Percentiles rank a stretch among this genome's conserved stretches.
phyloP scores from a whole-genome alignment of 805 yeast species.

The Candida tallmaniae region DNA sequence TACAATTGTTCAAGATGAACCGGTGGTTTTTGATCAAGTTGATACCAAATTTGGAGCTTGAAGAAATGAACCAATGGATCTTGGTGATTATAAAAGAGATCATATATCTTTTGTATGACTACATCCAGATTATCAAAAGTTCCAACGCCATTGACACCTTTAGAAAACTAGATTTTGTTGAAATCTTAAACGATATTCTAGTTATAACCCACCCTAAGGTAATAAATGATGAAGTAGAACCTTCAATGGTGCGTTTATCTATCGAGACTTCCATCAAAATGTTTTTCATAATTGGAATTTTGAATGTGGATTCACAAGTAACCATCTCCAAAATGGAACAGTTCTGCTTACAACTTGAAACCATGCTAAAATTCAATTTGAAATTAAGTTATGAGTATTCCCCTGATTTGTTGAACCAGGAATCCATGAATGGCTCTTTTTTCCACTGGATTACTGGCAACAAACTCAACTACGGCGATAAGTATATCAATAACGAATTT shows the following conservation, averaged over 20 bases:
- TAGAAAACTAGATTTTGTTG: slow-evolving; percentile 2
- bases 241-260: slow-evolving; percentile 22
- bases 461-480: slow-evolving; percentile 8
- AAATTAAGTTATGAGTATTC: slow-evolving; percentile 14
- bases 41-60: slow-evolving; percentile 8
- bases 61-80: slow-evolving; percentile 10
- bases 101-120: slow-evolving; percentile 22
- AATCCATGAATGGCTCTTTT: slow-evolving; percentile 23
- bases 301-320: slow-evolving; percentile 13
- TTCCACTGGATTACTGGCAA: slow-evolving; percentile 26
- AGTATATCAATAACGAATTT: slow-evolving; percentile 8
- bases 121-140: slow-evolving; percentile 10
- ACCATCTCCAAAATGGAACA: slow-evolving; percentile 3
- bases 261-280: slow-evolving; percentile 23
- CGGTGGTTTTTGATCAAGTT: slow-evolving; percentile 11
- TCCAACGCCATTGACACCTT: neutral
- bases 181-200: slow-evolving; percentile 6
- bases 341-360: slow-evolving; percentile 12
- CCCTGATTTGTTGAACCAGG: slow-evolving; percentile 18
- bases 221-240: slow-evolving; percentile 1
- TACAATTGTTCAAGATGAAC: slow-evolving; percentile 6
- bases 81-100: slow-evolving; percentile 22
- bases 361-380: slow-evolving; percentile 12
- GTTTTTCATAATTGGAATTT: slow-evolving; percentile 19
- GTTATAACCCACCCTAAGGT: slow-evolving; percentile 9